Evolutionary conservation across 2,329 filamentous ascomycete genomes (phyloP), one percentile per base, ranked within the genome.

Genomic region (Aspergillus aculeatinus): DNA sequence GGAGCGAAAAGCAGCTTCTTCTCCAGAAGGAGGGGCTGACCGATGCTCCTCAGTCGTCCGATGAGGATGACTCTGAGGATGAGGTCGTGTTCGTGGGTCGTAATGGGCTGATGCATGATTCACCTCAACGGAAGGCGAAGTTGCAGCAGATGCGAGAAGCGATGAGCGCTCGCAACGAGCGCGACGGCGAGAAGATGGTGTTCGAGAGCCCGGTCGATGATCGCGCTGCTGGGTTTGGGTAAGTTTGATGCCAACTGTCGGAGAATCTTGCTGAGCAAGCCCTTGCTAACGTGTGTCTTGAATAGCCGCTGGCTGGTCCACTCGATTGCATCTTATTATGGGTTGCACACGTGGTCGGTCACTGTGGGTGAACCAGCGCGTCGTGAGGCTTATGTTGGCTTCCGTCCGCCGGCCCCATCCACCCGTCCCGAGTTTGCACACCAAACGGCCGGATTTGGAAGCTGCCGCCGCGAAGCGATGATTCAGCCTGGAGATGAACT

Each of bases 301-400:
- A n/a, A 51, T 62, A 94, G 90, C 66, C 90, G 94, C 64, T 98
- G 93, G 90, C 85, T 98, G 57, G 91, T 96, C 1, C 93, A 98
- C 76, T 90, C 91, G 60, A 93, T 98, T 64, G 94, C 91, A 10
- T 86, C 89, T 47, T 98, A 98, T 75, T 98, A 98, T 72, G 93
- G 92, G 49, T 83, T 97, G 59, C 85, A 87, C 62, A 96, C 93
- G 21, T 92, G 88, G 80, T 93, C 90, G 4, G 85, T 94, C 61
- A 89, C 89, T 0, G 83, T 89, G 1, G 87, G 87, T 33, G 82
- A 87, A 65, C 89, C 91, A 2, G 84, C 87, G 14, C 85, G 88
- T 55, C 85, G 91, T 55, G 89, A 95, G 63, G 92, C 95, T 7
- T 96, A 96, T 69, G 88, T 97, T 23, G 90, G 90, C 3, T 79